A percentile compares a stretch with the other conserved stretches of the same genome.
Evolutionary conservation across 1,284 basidiomycete species (phyloP).

Genomic region (Melampsora medusae): DNA sequence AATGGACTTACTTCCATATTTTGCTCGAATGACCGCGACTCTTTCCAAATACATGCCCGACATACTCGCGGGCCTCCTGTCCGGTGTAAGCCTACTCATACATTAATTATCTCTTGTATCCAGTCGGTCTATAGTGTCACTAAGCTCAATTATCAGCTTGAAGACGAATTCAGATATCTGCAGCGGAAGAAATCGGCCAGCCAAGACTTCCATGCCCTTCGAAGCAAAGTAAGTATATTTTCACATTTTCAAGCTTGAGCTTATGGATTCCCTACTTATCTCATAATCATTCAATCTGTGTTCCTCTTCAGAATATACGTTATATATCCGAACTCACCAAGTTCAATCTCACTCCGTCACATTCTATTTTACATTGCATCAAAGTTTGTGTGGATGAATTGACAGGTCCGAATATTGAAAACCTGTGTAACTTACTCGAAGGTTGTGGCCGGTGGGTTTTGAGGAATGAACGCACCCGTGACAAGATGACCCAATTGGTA

Average conservation of each 20-base stretch:
- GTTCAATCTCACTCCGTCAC: slow-evolving; percentile 86
- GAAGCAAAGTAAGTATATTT: slow-evolving; percentile 63
- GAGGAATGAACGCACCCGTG: slow-evolving; percentile 79
- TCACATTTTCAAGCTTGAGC: background rate
- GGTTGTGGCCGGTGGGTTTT: slow-evolving; percentile 90
- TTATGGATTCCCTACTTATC: background rate
- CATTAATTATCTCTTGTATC: no score
- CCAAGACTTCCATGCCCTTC: slow-evolving; percentile 58
- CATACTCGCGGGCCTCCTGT: slow-evolving; percentile 75
- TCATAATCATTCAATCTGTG: background rate
- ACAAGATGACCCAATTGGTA: slow-evolving; percentile 60
- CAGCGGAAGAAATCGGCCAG: slow-evolving; percentile 84
- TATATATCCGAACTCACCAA: slow-evolving; percentile 92
- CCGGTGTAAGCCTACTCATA: slow-evolving; percentile 62
- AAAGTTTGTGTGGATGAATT: slow-evolving; percentile 97
- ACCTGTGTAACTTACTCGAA: slow-evolving; percentile 84
- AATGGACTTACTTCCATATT: slow-evolving; percentile 87
- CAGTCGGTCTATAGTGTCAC: no score
- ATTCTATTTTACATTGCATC: slow-evolving; percentile 89
- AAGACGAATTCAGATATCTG: slow-evolving; percentile 94
- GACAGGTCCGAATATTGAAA: slow-evolving; percentile 85
- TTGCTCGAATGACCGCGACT: slow-evolving; percentile 82
- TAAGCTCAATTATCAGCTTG: slow-evolving; percentile 63
- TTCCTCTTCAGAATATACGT: slow-evolving; percentile 68
- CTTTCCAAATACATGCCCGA: slow-evolving; percentile 91